Evolutionary conservation across 805 yeast species (phyloP), one percentile per base, ranked within the genome.

Genomic region (Pichia manshurica): DNA sequence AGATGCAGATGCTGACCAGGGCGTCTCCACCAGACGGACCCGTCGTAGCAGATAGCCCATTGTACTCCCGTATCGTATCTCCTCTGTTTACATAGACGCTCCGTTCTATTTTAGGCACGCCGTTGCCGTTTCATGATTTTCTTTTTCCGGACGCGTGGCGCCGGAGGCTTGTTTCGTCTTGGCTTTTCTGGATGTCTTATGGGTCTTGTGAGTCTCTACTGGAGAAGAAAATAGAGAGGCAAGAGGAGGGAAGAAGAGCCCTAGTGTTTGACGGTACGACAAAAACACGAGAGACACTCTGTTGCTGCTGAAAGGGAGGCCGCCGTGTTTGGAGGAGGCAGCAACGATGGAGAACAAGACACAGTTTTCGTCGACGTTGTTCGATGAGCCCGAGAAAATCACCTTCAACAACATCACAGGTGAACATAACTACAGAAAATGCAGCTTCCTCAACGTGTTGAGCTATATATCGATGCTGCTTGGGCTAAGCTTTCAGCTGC

Each of bases 401-500:
- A 59, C 58, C 8, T 62, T 62, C 38, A 52, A 53, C 6, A 64
- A 64, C 42, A 55, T 61, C n/a, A 45, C 47, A 4, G 66, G 63
- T 5, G 65, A 64, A 33, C 64, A 62, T 36, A 50, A 49, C 17
- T 64, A 57, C 49, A 50, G 51, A 31, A 78, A 76, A 56, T 68
- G 68, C 46, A 64, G 63, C 13, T 58, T 67, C 46, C 53, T 71
- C 39, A 77, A 82, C 0, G 50, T 81, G 1, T 50, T 69, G 38
- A 69, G 70, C 49, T 80, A 75, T 54, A 35, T 66, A 8, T 53
- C 65, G 43, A 61, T 71, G 60, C 66, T 78, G 35, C 25, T 59
- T 9, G 54, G 64, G 65, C 56, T 77, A 22, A 53, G 75, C n/a
- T 62, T 86, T 45, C 71, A 80, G 39, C 60, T 78, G 15, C 72